Conservation (phyloP, 2,329 filamentous ascomycete genomes). For the Verticillium nubilum region DNA sequence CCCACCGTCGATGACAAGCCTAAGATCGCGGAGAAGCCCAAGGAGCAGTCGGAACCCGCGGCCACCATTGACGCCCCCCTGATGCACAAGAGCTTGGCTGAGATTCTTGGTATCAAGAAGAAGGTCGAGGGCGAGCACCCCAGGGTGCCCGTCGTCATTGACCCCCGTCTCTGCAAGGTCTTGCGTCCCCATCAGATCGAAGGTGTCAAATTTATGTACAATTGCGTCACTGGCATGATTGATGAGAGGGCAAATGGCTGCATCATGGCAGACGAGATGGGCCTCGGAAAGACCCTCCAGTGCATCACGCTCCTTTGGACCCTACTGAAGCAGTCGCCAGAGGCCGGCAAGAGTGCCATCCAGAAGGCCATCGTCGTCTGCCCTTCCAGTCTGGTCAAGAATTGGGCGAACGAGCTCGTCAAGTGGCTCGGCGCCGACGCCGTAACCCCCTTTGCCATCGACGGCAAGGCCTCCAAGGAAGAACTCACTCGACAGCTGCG, state of each 20-base stretch:
- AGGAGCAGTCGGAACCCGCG: conserved; percentile 34
- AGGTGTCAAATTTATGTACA: conserved; percentile 96
- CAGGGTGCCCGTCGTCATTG: conserved; percentile 94
- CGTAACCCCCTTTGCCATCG: conserved; percentile 88
- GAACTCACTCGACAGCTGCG: conserved; percentile 85
- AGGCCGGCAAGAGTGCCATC: conserved; percentile 89
- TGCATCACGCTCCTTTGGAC: conserved; percentile 98
- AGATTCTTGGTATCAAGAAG: conserved; percentile 93
- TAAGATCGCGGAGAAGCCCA: conserved; percentile 28
- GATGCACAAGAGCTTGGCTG: conserved; percentile 89
- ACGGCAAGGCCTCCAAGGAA: conserved; percentile 93
- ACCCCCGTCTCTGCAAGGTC: conserved; percentile 82
- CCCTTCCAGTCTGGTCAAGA: conserved; percentile 90
- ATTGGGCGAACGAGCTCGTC: conserved; percentile 94
- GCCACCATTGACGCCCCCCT: conserved; percentile 67
- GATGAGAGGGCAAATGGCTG: conserved; percentile 92
- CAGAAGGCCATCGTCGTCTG: conserved; percentile 97
- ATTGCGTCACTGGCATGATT: conserved; percentile 90
- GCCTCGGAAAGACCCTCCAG: conserved; percentile 92
- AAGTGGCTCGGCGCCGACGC: conserved; percentile 96
- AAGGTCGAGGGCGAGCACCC: conserved; percentile 74
- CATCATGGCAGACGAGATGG: conserved; percentile 99
- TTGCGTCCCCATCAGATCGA: conserved; percentile 95
- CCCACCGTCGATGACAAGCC: conserved; percentile 87
- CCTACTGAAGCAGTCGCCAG: conserved; percentile 87